Conservation (phyloP, 352 stramenopile genomes). For the Globisporangium perplexum region DNA sequence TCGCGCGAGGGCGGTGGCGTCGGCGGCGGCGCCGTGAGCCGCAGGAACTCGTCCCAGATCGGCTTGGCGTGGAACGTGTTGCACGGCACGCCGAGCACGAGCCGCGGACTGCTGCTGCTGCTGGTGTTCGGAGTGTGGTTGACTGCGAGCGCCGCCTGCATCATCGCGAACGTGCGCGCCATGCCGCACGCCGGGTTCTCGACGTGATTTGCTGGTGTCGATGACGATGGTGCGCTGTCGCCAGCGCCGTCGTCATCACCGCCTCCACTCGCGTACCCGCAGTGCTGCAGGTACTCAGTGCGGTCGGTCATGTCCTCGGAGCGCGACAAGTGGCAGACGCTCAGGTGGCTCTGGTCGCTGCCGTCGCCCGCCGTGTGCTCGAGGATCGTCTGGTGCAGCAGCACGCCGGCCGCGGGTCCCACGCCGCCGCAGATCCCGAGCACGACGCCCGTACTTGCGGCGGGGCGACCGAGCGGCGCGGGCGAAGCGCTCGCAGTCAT, state of each 20-base stretch:
- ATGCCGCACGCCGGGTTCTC: conserved; percentile 73
- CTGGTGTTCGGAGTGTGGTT: not conserved
- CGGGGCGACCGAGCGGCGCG: too few relatives aligned
- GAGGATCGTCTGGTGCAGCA: conserved; percentile 71
- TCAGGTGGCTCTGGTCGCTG: conserved; percentile 58
- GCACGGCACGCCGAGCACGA: conserved; percentile 62
- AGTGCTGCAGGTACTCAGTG: conserved; percentile 46
- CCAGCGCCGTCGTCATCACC: conserved; percentile 1
- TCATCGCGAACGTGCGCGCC: conserved; percentile 70
- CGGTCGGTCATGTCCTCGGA: conserved; percentile 75
- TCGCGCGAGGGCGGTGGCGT: conserved; percentile 6
- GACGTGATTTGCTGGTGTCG: conserved; percentile 6
- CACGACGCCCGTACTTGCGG: conserved; percentile 12
- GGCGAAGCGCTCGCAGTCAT: not conserved
- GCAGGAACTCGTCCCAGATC: conserved; percentile 70
- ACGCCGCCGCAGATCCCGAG: conserved; percentile 74
- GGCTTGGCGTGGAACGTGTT: conserved; percentile 72
- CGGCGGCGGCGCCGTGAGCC: conserved; percentile 18
- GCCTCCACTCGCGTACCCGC: conserved; percentile 2
- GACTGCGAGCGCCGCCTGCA: conserved; percentile 35
- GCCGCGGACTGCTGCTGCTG: conserved; percentile 17
- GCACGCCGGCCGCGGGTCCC: conserved; percentile 55
- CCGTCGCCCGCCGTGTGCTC: conserved; percentile 61
- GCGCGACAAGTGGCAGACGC: conserved; percentile 66
- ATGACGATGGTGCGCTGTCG: too few relatives aligned